Evolutionary conservation across 176 grass and related monocot species (phyloP).

Genomic region (Juncus inflexus): DNA sequence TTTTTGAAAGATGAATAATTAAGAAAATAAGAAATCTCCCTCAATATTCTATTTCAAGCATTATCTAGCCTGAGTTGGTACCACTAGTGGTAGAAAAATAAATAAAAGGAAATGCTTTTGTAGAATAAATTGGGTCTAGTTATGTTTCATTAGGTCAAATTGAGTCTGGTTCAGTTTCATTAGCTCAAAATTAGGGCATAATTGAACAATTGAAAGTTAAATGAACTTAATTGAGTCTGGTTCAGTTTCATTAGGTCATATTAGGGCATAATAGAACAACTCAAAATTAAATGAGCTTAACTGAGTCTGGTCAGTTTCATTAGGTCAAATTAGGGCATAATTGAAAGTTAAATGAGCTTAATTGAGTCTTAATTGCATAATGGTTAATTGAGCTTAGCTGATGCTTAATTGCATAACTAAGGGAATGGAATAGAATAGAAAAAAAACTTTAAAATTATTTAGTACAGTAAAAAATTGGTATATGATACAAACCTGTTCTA

Average conservation of each 20-base stretch:
- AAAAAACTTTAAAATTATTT: slow-evolving; percentile 8
- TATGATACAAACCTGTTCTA: slow-evolving; percentile 59
- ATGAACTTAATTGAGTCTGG: slow-evolving; percentile 6
- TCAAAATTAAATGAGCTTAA: background rate
- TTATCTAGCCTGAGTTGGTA: background rate
- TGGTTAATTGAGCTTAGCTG: background rate
- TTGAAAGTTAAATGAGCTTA: background rate
- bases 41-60: background rate
- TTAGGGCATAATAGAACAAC: too few species aligned
- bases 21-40: background rate
- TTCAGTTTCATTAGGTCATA: too few species aligned
- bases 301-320: background rate
- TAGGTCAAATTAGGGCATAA: background rate
- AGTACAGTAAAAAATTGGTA: slow-evolving; percentile 3
- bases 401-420: background rate
- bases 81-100: slow-evolving; percentile 9
- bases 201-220: background rate
- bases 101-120: background rate
- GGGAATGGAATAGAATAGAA: background rate
- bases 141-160: background rate
- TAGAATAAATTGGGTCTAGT: too few species aligned
- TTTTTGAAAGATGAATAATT: slow-evolving; percentile 11
- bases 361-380: slow-evolving; percentile 13
- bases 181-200: background rate
- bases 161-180: background rate